phyloP scores from a whole-genome alignment of 78 protist genomes.

The Tieghemostelium lacteum region DNA sequence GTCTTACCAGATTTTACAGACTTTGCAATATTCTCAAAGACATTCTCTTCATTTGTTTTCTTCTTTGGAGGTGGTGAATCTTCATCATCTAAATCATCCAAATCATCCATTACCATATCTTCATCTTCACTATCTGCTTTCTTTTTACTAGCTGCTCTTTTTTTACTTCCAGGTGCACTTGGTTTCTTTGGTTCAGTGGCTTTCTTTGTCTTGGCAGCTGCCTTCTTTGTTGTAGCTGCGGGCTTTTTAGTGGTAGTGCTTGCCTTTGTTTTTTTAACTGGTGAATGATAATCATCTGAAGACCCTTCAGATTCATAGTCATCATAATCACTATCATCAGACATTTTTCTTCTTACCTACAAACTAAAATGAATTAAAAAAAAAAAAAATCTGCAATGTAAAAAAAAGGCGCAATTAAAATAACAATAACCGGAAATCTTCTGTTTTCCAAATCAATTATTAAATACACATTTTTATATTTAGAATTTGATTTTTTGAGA shows the following conservation, averaged over 20 bases:
- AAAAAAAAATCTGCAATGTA: too few relatives aligned
- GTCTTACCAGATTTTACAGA: background rate
- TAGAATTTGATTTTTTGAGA: too few relatives aligned
- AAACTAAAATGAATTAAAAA: too few relatives aligned
- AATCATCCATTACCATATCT: background rate
- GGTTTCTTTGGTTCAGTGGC: background rate
- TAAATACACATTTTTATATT: too few relatives aligned
- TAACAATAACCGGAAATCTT: too few relatives aligned
- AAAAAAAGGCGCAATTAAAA: too few relatives aligned
- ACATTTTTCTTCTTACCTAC: too few relatives aligned
- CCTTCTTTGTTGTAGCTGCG: background rate
- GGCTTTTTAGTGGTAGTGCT: background rate
- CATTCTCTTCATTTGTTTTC: background rate
- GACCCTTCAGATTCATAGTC: background rate
- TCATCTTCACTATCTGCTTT: background rate
- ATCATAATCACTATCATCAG: too few relatives aligned
- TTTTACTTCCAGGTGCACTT: slow-evolving; percentile 8
- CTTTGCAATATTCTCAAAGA: background rate
- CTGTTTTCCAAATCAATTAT: too few relatives aligned
- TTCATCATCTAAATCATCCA: background rate
- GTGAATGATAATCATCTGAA: slow-evolving; percentile 20
- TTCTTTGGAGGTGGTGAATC: too few relatives aligned
- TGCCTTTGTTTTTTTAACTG: background rate
- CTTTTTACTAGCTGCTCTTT: background rate
- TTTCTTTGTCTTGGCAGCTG: too few relatives aligned